Evolutionary conservation across 75 land plant genomes (phyloP), one percentile per base, ranked within the genome.

Genomic region (Pinus albicaulis): DNA sequence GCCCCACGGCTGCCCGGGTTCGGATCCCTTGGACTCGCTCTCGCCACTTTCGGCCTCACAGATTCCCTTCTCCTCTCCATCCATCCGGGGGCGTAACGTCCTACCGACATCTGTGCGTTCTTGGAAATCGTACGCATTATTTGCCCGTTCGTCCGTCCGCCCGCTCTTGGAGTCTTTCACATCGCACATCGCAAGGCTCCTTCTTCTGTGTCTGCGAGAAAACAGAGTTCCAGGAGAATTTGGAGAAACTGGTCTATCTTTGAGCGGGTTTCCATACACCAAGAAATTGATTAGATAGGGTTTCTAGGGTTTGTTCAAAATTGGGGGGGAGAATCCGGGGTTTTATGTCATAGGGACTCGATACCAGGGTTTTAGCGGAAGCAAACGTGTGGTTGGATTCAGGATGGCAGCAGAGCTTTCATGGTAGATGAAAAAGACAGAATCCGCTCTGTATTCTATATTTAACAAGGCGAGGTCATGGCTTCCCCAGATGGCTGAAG

Each of bases 401-500:
- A 68, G n/a, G n/a, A n/a, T 68, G 53, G 41, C 48, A 68, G 71
- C 23, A 68, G n/a, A 3, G 52, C 5, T 10, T 48, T 68, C 13
- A 68, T 68, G 71, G 71, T 68, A 68, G 71, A 68, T 68, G 71
- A 44, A 23, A 68, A n/a, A n/a, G 20, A 44, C 22, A 4, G 71
- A 68, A 41, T 22, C 53, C 71, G n/a, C 48, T 38, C 41, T 68
- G 24, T n/a, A 68, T 38, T 23, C 53, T 22, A n/a, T 94, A 41
- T 76, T 92, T 60, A 86, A 80, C 20, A 34, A 78, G 24, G 52
- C 89, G 68, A 84, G 87, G 55, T 86, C 94, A 13, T 93, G 94
- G 94, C 77, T 95, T 73, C 92, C 92, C 68, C 74, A 90, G 78
- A 72, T 84, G 64, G 44, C 84, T 14, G 89, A 91, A 80, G 84